phyloP scores from a whole-genome alignment of 441 rosid species.

The Populus trichocarpa region DNA sequence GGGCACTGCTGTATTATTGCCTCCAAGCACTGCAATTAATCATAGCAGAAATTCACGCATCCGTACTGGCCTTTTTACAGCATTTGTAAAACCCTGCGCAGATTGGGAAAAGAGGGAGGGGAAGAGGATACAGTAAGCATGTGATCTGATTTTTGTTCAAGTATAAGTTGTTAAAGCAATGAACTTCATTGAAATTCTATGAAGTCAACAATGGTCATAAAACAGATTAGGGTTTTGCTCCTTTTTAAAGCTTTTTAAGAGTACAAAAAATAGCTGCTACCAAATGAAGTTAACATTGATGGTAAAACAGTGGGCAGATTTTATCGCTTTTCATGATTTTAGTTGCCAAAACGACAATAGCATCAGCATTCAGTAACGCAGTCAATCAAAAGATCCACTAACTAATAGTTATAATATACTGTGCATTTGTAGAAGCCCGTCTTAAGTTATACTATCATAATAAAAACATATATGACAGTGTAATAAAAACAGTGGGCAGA shows the following conservation, averaged over 20 bases:
- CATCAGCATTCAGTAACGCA: background rate
- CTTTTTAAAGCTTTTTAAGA: background rate
- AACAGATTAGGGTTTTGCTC: background rate
- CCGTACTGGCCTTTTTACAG: constrained; percentile 84
- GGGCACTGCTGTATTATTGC: background rate
- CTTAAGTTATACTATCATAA: background rate
- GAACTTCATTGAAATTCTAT: background rate
- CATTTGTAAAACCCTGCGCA: constrained; percentile 85
- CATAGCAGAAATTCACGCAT: constrained; percentile 68
- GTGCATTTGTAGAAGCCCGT: background rate
- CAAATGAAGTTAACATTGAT: background rate
- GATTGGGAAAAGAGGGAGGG: background rate
- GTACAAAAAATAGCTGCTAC: background rate
- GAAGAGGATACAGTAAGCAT: background rate
- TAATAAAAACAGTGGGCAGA: too few relatives aligned
- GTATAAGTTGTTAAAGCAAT: background rate
- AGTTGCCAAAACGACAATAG: background rate
- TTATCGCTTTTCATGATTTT: background rate
- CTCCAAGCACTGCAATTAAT: constrained; percentile 9
- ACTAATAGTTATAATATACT: background rate
- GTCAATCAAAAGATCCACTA: background rate
- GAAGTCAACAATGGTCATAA: background rate
- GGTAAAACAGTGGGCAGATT: background rate
- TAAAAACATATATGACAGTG: background rate
- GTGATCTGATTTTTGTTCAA: background rate